Evolutionary conservation across 225 moss, liverwort and hornwort species (phyloP), one percentile per base, ranked within the genome.

Genomic region (Antitrichia curtipendula): DNA sequence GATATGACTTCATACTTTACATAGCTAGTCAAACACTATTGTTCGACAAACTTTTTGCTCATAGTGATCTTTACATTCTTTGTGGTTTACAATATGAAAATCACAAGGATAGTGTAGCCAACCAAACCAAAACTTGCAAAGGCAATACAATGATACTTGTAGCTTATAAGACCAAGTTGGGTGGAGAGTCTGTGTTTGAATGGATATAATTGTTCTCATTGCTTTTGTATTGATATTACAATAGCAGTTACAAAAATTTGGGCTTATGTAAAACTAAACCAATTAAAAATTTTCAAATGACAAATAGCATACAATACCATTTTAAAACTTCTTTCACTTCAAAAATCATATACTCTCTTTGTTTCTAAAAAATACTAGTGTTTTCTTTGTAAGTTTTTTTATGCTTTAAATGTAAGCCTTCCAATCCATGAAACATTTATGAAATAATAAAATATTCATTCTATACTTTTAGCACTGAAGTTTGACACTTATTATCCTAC

Each of bases 1-100:
- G 9, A 0, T 71, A 28, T 0, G 0, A 10, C 8, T 5, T 34
- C 19, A 4, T 0, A 0, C 21, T 52, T 22, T 13, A 32, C 3
- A 22, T 10, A 52, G 52, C 22, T 75, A 75, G 8, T 52, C 34
- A 13, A 52, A 22, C 3, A 50, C 8, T 5, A 50, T 50, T 13
- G 8, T 21, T 75, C 21, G 3, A 21, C 13, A 50, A 75, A 50
- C 8, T 20, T 32, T 32, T 16, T 12, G 13, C 2, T 32, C 34
- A 21, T 8, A 1, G 32, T 49, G 8, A 49, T 45, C 20, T 47
- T 49, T 20, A 4, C 31, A 49, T 31, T 74, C 7, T 49, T 4
- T 32, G 0, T 11, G 1, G 12, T 32, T 49, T 32, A 34, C 1
- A 50, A 50, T 34, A 50, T 49, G 7, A 31, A 31, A 73, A 73